Conservation (phyloP, 2,329 filamentous ascomycete genomes). For the Aureobasidium zeae region DNA sequence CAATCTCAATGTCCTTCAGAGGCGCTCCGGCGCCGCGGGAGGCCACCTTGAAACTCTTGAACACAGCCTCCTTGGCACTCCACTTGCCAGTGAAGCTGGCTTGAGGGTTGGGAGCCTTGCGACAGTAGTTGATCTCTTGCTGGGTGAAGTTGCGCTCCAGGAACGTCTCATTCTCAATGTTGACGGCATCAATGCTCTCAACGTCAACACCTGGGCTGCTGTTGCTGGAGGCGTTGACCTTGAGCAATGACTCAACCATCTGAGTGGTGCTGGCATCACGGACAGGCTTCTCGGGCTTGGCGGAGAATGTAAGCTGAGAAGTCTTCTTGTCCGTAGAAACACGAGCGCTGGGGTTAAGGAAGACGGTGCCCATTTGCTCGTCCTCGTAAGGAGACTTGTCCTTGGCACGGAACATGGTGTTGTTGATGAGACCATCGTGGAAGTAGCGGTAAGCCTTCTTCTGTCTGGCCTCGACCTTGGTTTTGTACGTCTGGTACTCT, state of each 20-base stretch:
- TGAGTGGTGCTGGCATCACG: conserved; percentile 58
- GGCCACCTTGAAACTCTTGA: conserved; percentile 86
- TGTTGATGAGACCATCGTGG: conserved; percentile 97
- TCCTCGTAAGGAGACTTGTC: conserved; percentile 81
- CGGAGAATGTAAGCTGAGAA: conserved; percentile 63
- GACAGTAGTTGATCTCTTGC: conserved; percentile 78
- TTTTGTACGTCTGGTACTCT: conserved; percentile 71
- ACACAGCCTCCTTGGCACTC: conserved; percentile 97
- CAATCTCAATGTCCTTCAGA: conserved; percentile 90
- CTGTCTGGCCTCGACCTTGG: conserved; percentile 84
- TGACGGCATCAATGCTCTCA: conserved; percentile 77
- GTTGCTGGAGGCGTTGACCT: conserved; percentile 42
- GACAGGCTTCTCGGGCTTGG: conserved; percentile 57
- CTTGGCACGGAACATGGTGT: conserved; percentile 95
- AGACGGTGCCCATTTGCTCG: conserved; percentile 73
- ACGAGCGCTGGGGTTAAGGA: conserved; percentile 88
- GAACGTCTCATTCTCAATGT: conserved; percentile 90
- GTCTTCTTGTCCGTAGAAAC: conserved; percentile 82
- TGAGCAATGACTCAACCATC: conserved; percentile 67
- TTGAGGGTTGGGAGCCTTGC: conserved; percentile 65
- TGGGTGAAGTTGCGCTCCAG: conserved; percentile 88
- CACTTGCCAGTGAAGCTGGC: conserved; percentile 91
- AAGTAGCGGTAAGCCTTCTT: conserved; percentile 99
- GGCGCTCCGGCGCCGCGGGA: conserved; percentile 83
- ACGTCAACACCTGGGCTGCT: conserved; percentile 91